Evolutionary conservation across 495 filamentous ascomycete species (phyloP).

Genomic region (Cercophora samala): DNA sequence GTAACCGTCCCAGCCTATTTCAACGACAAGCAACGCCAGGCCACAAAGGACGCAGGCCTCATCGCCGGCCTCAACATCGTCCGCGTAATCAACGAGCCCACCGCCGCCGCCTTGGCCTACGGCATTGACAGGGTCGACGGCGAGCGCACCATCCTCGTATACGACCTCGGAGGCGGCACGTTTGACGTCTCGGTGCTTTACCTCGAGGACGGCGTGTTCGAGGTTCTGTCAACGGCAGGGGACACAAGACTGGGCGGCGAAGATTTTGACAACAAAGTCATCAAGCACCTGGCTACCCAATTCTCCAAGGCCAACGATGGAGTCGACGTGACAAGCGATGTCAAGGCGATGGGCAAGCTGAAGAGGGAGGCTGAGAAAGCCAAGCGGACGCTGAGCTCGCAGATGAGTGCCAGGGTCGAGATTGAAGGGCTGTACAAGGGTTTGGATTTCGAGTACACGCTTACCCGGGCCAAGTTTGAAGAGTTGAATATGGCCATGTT

Average conservation of each 20-base stretch:
- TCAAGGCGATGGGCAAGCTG: conserved; percentile 95
- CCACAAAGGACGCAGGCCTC: conserved; percentile 88
- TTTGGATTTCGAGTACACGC: conserved; percentile 90
- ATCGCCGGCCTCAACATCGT: conserved; percentile 91
- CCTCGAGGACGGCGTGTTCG: conserved; percentile 87
- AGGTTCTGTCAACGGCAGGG: conserved; percentile 92
- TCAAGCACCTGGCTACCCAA: conserved; percentile 82
- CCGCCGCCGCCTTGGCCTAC: conserved; percentile 78
- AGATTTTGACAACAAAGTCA: conserved; percentile 94
- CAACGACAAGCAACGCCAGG: conserved; percentile 93
- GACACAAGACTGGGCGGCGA: conserved; percentile 97
- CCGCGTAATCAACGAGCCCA: conserved; percentile 90
- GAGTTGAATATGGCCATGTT: conserved; percentile 94
- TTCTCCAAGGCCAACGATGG: conserved; percentile 66
- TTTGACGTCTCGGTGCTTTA: conserved; percentile 97
- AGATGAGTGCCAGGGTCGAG: conserved; percentile 90
- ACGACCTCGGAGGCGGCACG: conserved; percentile 98
- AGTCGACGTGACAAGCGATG: conserved; percentile 79
- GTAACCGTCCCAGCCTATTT: conserved; percentile 95
- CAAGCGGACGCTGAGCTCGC: conserved; percentile 93
- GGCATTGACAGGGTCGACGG: conserved; percentile 70
- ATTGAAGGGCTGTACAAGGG: conserved; percentile 92
- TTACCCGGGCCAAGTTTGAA: conserved; percentile 95
- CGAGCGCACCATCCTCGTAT: conserved; percentile 82
- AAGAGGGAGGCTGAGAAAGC: conserved; percentile 98